Percentiles rank a stretch among this genome's conserved stretches.
phyloP scores from a whole-genome alignment of 306 rosid genomes.

The Vicia faba region DNA sequence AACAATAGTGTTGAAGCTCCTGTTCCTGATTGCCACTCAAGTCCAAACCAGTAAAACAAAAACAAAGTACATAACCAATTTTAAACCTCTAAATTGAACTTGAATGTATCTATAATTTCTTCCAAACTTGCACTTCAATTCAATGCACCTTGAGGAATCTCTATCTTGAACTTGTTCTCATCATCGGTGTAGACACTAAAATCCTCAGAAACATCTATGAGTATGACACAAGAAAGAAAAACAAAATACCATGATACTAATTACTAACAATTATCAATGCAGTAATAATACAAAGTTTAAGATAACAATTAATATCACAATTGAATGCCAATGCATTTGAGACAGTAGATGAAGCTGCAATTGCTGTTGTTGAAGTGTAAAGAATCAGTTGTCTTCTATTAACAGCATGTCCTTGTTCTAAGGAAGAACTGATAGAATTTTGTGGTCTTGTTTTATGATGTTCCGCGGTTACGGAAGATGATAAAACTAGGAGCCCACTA shows the following conservation, averaged over 20 bases:
- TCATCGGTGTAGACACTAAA: slow-evolving; percentile 68
- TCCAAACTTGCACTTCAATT: slow-evolving; percentile 25
- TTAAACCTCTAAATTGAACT: slow-evolving; percentile 16
- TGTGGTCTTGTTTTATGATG: too few species aligned
- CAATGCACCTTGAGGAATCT: slow-evolving; percentile 71
- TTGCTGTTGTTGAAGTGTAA: too few species aligned
- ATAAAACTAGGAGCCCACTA: too few species aligned
- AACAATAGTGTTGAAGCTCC: slow-evolving; percentile 48
- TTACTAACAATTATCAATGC: background rate
- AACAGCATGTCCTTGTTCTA: too few species aligned
- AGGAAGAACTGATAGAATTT: too few species aligned
- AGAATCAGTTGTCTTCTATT: too few species aligned
- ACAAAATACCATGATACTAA: background rate
- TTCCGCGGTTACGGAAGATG: too few species aligned
- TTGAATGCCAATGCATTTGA: too few species aligned
- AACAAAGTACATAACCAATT: background rate
- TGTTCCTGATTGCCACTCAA: slow-evolving; percentile 78
- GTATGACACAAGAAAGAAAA: slow-evolving; percentile 4
- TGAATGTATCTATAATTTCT: background rate
- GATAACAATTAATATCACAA: slow-evolving; percentile 18
- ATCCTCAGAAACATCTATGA: slow-evolving; percentile 58
- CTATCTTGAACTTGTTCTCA: slow-evolving; percentile 75
- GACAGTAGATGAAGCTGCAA: too few species aligned
- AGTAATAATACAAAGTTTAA: slow-evolving; percentile 3
- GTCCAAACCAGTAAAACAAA: slow-evolving; percentile 12